Evolutionary conservation across 257 asterid genomes (phyloP).

Genomic region (Forsythia suspensa): DNA sequence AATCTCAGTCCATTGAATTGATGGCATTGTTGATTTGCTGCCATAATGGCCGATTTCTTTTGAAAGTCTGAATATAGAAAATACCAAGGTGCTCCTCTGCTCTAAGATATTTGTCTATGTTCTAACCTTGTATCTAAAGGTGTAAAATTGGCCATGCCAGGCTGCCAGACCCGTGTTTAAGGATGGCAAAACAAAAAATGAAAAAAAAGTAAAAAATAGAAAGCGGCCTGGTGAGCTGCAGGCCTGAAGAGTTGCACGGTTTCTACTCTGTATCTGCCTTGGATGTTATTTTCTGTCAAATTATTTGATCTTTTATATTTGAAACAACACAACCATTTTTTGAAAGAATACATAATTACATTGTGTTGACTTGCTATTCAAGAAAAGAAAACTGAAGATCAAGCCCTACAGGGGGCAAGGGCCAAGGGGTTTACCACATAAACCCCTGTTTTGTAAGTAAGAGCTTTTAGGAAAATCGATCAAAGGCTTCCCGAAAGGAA

Average conservation of each 20-base stretch:
- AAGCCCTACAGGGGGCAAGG: slow-evolving; percentile 47
- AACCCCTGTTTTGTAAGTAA: slow-evolving; percentile 52
- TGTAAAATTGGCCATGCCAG: neutral
- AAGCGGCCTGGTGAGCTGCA: neutral
- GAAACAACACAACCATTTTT: neutral
- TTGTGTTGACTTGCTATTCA: neutral
- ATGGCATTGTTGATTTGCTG: too few relatives aligned
- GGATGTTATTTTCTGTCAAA: neutral
- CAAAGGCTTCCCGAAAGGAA: slow-evolving; percentile 65
- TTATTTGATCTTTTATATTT: neutral
- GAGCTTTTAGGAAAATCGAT: slow-evolving; percentile 45
- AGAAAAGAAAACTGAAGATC: slow-evolving; percentile 3
- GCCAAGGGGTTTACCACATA: slow-evolving; percentile 65
- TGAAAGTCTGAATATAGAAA: too few relatives aligned
- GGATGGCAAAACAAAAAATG: neutral
- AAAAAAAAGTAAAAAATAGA: too few relatives aligned
- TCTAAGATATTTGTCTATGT: neutral
- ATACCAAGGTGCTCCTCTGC: neutral
- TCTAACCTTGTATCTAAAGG: neutral
- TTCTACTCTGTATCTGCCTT: neutral
- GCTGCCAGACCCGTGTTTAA: neutral
- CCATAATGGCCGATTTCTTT: too few relatives aligned
- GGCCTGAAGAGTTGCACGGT: too few relatives aligned
- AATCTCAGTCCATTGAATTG: too few relatives aligned
- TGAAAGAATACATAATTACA: neutral